Conservation (phyloP, 306 rosid genomes). For the Prunus armeniaca region DNA sequence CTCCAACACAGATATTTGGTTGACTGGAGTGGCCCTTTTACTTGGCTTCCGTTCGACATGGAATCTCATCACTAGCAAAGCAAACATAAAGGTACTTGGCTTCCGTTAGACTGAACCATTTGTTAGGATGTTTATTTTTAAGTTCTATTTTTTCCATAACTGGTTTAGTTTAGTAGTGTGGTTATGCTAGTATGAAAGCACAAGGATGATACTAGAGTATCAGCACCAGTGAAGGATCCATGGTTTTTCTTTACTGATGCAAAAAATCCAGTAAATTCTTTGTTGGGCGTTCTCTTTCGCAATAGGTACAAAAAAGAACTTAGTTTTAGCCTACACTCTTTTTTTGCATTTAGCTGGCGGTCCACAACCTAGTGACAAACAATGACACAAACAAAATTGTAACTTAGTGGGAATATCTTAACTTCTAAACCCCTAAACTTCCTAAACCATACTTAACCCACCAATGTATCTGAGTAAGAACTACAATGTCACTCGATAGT, state of each 20-base stretch:
- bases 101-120: background rate
- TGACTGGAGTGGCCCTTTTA: slow-evolving; percentile 72
- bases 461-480: background rate
- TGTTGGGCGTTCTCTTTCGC: background rate
- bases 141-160: background rate
- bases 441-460: background rate
- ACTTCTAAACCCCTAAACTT: background rate
- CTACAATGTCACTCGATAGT: background rate
- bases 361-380: background rate
- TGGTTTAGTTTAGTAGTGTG: background rate
- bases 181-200: background rate
- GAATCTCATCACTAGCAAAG: slow-evolving; percentile 67
- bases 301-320: background rate
- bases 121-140: background rate
- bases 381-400: background rate
- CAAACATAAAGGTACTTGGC: slow-evolving; percentile 58
- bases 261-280: background rate
- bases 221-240: background rate
- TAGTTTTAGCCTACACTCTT: background rate
- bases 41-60: slow-evolving; percentile 81
- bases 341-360: background rate
- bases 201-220: background rate
- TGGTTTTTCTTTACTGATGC: background rate
- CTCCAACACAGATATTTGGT: slow-evolving; percentile 64
- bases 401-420: background rate